phyloP scores from a whole-genome alignment of 257 asterid species.

The Scutellaria barbata region DNA sequence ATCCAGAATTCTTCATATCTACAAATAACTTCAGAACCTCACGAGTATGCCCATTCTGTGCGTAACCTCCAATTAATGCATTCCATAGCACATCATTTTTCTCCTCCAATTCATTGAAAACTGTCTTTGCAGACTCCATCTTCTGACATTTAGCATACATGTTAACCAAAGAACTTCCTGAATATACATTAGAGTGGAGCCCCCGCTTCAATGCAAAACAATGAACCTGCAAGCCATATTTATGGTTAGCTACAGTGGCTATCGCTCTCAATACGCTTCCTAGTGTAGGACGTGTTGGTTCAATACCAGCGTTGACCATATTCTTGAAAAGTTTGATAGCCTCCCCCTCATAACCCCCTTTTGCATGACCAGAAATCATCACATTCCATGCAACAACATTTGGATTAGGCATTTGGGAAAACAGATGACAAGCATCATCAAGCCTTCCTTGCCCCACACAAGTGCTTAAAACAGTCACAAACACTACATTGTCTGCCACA shows the following conservation, averaged over 20 bases:
- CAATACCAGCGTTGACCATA: conserved; percentile 60
- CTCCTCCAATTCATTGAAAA: conserved; percentile 61
- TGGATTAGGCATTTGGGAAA: conserved; percentile 59
- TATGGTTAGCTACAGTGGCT: conserved; percentile 53
- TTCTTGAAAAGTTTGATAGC: conserved; percentile 60
- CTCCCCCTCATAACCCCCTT: conserved; percentile 64
- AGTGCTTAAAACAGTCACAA: conserved; percentile 67
- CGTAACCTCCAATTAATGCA: conserved; percentile 79
- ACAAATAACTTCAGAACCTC: conserved; percentile 64
- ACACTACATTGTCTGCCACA: conserved; percentile 71
- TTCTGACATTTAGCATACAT: conserved; percentile 85
- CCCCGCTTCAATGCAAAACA: conserved; percentile 77
- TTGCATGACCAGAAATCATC: conserved; percentile 84
- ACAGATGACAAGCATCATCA: conserved; percentile 62
- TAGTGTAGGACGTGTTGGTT: conserved; percentile 81
- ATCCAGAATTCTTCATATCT: conserved; percentile 55
- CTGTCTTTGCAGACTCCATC: conserved; percentile 69
- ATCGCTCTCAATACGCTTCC: conserved; percentile 87
- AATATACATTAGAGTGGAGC: conserved; percentile 71
- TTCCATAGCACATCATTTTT: conserved; percentile 84
- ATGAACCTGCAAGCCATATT: conserved; percentile 82
- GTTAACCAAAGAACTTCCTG: conserved; percentile 84
- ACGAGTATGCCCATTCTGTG: conserved; percentile 68
- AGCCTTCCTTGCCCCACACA: conserved; percentile 68
- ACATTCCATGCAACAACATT: conserved; percentile 84